Conservation (phyloP, 345 rosid genomes). For the Lumnitzera littorea region DNA sequence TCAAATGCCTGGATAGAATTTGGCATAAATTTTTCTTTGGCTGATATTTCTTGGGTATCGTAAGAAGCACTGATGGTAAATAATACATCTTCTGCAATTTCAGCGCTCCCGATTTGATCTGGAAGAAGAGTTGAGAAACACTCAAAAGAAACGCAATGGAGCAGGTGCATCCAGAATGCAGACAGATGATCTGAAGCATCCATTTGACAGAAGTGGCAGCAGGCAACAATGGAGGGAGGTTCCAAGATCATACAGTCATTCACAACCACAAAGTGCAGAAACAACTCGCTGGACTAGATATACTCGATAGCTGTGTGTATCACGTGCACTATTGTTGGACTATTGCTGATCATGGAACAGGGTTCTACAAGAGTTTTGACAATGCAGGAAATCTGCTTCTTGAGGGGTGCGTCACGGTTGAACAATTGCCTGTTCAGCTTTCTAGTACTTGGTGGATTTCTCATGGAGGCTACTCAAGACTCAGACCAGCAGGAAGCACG, state of each 20-base stretch:
- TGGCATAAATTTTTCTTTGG: background rate
- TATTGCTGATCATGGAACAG: too few relatives aligned
- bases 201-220: slow-evolving; percentile 40
- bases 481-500: background rate
- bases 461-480: too few relatives aligned
- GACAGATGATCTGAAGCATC: slow-evolving; percentile 36
- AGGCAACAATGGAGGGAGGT: slow-evolving; percentile 42
- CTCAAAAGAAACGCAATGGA: slow-evolving; percentile 54
- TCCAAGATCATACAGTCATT: slow-evolving; percentile 35
- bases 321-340: too few relatives aligned
- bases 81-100: slow-evolving; percentile 3
- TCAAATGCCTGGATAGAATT: background rate
- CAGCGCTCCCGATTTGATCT: slow-evolving; percentile 81
- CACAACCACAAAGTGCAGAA: slow-evolving; percentile 31
- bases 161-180: slow-evolving; percentile 39
- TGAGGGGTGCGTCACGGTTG: too few relatives aligned
- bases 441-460: too few relatives aligned
- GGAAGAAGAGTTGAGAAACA: slow-evolving; percentile 69
- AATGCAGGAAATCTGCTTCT: too few relatives aligned
- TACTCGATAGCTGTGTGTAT: slow-evolving; percentile 18
- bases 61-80: background rate
- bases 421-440: too few relatives aligned
- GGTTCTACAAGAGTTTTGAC: too few relatives aligned
- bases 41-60: background rate
- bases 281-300: slow-evolving; percentile 35